These are phyloP conservation scores for Acacia pycnantha DNA, from an alignment of 331 rosid genomes.

Conservation along the genomic window DNA sequence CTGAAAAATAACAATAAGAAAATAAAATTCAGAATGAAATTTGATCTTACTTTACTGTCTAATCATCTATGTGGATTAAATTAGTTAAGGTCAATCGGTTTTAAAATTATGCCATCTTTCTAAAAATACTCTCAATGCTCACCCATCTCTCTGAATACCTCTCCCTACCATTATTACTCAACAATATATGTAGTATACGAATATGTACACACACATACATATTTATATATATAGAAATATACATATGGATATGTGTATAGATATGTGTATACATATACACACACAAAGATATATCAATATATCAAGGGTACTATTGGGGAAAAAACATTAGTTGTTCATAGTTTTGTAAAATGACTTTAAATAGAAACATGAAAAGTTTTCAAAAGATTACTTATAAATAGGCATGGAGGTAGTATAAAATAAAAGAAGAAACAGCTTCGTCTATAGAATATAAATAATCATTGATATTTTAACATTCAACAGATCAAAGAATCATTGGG, in stretches of 20 bases:
- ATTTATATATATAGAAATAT: too few relatives aligned
- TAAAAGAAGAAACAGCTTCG: not conserved
- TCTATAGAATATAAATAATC: not conserved
- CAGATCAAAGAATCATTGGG: not conserved
- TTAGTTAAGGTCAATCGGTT: not conserved
- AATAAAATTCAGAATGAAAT: too few relatives aligned
- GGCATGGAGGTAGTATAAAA: not conserved
- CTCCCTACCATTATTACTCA: not conserved
- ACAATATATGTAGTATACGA: too few relatives aligned
- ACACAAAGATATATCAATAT: not conserved
- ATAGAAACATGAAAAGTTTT: not conserved
- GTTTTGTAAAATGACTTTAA: not conserved
- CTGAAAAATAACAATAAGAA: too few relatives aligned
- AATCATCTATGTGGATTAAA: not conserved
- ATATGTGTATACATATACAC: too few relatives aligned
- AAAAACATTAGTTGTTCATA: not conserved
- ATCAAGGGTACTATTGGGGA: not conserved
- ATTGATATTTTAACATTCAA: not conserved
- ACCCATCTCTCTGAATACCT: not conserved
- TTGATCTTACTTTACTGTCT: too few relatives aligned
- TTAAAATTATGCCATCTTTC: not conserved
- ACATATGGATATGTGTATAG: too few relatives aligned
- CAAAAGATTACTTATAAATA: not conserved
- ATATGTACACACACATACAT: too few relatives aligned
- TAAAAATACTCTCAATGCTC: not conserved